Conservation (phyloP, 2,329 filamentous ascomycete genomes). For the Myriosclerotinia curreyana region DNA sequence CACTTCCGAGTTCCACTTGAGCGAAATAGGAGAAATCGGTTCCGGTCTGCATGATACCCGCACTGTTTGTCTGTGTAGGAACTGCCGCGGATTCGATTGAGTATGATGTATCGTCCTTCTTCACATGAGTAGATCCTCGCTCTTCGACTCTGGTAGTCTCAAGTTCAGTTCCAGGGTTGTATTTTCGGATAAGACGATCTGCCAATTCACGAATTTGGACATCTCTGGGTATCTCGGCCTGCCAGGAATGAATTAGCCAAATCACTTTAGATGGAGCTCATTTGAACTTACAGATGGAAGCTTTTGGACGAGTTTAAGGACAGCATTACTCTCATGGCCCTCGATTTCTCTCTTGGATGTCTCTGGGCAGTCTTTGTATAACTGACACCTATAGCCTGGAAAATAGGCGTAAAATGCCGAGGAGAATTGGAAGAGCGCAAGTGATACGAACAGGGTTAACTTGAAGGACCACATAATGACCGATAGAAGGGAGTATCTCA, state of each 20-base stretch:
- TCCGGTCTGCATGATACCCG: constrained; percentile 61
- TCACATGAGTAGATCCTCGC: constrained; percentile 23
- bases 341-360: constrained; percentile 9
- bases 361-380: not conserved
- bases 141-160: constrained; percentile 8
- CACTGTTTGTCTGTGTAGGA: constrained; percentile 48
- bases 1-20: constrained; percentile 55
- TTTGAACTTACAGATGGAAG: constrained; percentile 27
- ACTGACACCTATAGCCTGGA: constrained; percentile 32
- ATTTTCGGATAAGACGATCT: constrained; percentile 33
- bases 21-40: constrained; percentile 65
- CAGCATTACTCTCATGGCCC: constrained; percentile 3
- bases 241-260: constrained; percentile 10
- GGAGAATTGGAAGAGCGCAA: constrained; percentile 22
- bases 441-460: not conserved
- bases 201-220: constrained; percentile 28
- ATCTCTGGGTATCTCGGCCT: constrained; percentile 27
- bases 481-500: not conserved
- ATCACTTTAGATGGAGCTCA: not conserved
- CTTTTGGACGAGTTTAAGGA: constrained; percentile 28
- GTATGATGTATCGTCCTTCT: constrained; percentile 31
- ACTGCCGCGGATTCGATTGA: constrained; percentile 34
- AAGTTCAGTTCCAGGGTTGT: constrained; percentile 25
- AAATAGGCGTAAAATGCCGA: constrained; percentile 34
- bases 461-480: constrained; percentile 14